These are phyloP conservation scores for Penicillium cinerascens DNA, from an alignment of 495 filamentous ascomycete species.

Conservation along the genomic window DNA sequence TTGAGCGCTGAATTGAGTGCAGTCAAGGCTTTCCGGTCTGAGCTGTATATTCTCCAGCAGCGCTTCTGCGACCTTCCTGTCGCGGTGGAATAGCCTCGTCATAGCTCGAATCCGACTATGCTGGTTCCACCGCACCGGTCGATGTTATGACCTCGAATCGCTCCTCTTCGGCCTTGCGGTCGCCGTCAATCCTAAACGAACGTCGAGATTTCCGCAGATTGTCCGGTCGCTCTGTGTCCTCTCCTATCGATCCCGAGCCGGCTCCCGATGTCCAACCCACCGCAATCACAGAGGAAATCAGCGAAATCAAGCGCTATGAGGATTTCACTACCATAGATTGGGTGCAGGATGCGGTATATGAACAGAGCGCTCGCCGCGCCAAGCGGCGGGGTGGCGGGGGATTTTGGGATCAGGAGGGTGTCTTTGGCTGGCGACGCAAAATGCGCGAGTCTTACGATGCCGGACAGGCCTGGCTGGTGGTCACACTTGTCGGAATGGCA, in stretches of 20 bases:
- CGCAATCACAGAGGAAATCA: conserved; percentile 90
- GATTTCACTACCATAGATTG: conserved; percentile 99
- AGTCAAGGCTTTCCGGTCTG: neutral
- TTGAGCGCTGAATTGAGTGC: neutral
- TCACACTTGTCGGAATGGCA: conserved; percentile 86
- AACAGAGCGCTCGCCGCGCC: conserved; percentile 76
- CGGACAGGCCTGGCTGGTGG: conserved; percentile 96
- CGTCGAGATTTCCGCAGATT: conserved; percentile 62
- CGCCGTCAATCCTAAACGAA: conserved; percentile 53
- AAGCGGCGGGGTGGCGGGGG: conserved; percentile 68
- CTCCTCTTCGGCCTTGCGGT: conserved; percentile 56
- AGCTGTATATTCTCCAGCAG: neutral
- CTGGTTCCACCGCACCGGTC: conserved; percentile 26
- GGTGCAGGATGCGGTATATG: conserved; percentile 95
- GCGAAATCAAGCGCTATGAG: conserved; percentile 96
- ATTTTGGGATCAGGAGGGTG: conserved; percentile 69
- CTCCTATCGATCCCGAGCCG: conserved; percentile 55
- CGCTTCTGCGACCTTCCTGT: conserved; percentile 9
- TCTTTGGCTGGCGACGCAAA: conserved; percentile 76
- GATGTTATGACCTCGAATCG: conserved; percentile 63
- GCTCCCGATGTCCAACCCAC: conserved; percentile 43
- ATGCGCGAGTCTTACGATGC: conserved; percentile 89
- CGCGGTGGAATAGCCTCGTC: conserved; percentile 17
- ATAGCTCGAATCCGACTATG: conserved; percentile 29
- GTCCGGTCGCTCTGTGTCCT: conserved; percentile 64